Base-by-base conservation (phyloP, 148 eudicot species). In the Suaeda aralocaspica region DNA sequence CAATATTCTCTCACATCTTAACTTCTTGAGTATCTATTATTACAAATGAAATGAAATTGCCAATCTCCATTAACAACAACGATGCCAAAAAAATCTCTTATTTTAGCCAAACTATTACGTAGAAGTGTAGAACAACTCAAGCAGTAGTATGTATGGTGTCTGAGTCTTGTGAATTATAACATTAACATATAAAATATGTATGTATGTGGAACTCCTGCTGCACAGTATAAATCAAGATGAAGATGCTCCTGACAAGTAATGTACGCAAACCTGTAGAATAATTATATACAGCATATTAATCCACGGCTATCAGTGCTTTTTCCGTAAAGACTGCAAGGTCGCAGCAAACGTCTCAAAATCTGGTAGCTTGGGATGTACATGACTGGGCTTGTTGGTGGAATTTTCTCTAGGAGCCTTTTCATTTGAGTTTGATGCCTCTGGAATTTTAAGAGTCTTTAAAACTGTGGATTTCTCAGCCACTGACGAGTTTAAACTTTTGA, bases 311-410 rank as follows among this genome's bases (percentile, higher is more conserved):
- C 70, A 50, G 64, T 82, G 94, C 80, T 82, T 78, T 59, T 58
- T 68, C 28, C 86, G 77, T 57, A 89, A 83, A 46, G 92, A 84
- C 72, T 77, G 85, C 9, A 89, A 49, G 25, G 76, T 83, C 21
- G 91, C 90, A 49, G 88, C 80, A 31, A 93, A 50, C 33, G 80
- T 57, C 66, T 94, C 96, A 66, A 83, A 91, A 74, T 94, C 98
- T 25, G 98, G 98, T 59, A 94, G 97, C 78, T 91, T 94, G 30
- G 98, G 98, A 81, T 94, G 98, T 72, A 94, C 97, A 83, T 94
- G 98, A 66, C 91, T 86, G 64, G 90, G 86, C 51, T 73, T 88
- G 36, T 86, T 87, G 6, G 28, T 55, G 53, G 86, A 73, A 67
- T 79, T 82, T 46, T 84, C 90, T 30, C 81, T 76, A 41, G 82